phyloP scores from a whole-genome alignment of 2,329 filamentous ascomycete species.

The Claviceps cyperi region DNA sequence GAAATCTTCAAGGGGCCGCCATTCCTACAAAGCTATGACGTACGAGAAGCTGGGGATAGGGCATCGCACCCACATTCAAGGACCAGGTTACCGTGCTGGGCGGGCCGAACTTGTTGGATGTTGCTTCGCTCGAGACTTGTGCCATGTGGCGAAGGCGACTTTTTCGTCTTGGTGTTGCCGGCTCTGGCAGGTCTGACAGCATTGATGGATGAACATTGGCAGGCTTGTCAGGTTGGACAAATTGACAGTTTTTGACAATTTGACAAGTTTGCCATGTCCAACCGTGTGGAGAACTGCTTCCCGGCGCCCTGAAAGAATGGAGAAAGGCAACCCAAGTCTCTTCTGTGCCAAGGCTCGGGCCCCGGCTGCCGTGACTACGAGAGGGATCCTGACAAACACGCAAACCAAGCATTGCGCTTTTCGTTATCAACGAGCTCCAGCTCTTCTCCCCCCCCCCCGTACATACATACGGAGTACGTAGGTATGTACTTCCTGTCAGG shows the following conservation, averaged over 20 bases:
- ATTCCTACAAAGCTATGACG: constrained; percentile 9
- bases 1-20: background rate
- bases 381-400: background rate
- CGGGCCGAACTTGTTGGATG: background rate
- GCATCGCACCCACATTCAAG: background rate
- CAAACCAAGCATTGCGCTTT: too few species aligned
- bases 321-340: background rate
- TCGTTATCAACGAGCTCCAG: too few species aligned
- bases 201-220: too few species aligned
- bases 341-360: background rate
- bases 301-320: background rate
- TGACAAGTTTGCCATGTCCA: too few species aligned
- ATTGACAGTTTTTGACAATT: too few species aligned
- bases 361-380: background rate
- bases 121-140: background rate
- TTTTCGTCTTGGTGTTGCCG: background rate
- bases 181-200: too few species aligned
- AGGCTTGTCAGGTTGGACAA: too few species aligned
- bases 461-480: too few species aligned
- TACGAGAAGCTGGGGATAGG: constrained; percentile 3
- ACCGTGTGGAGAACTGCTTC: too few species aligned
- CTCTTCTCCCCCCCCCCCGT: too few species aligned
- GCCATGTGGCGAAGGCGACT: background rate
- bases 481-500: too few species aligned
- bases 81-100: background rate